Base-by-base conservation (phyloP, 257 asterid species). In the Solanum rostratum region DNA sequence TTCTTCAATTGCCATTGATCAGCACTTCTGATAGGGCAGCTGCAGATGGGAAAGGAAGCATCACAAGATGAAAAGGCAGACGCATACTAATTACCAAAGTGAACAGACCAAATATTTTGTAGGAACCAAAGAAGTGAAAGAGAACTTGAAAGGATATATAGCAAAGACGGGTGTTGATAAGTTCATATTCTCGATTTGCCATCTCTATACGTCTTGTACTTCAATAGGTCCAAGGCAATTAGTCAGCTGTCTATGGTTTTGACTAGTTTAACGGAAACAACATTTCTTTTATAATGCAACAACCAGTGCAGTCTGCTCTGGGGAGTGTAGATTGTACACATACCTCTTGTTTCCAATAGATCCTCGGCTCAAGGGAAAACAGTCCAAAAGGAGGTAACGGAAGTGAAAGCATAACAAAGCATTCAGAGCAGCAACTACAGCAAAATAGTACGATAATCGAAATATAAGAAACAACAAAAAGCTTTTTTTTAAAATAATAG, bases 1-100 rank as follows among this genome's bases (percentile, higher is more conserved):
- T 39, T 71, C 90, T 70, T 57, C 86, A 62, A 66, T 84, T 29
- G 22, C 84, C 92, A 84, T 85, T 66, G 60, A 82, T 55, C 85
- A 20, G 57, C 54, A 33, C 57, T 59, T 80, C 79, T 69, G 54
- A 66, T 81, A 12, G 41, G 57, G 37, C n/a, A 81, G 46, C 82
- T 78, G 41, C 76, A 81, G n/a, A 81, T 60, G 18, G 24, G 62
- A 81, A 80, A 37, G 52, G 27, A 86, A 69, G 15, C 85, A 74
- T 62, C 86, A 73, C 69, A 52, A 54, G 3, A 37, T 66, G 27
- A 74, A 30, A 80, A 83, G 7, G 74, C 57, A 81, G 8, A 52
- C 4, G 29, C 19, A 85, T 41, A 20, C 16, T 65, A 33, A 22
- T 52, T 53, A 43, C 27, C 71, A 63, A 37, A 50, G 29, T 68